Evolutionary conservation across 2,329 filamentous ascomycete species (phyloP).

Genomic region (Metarhizium album): DNA sequence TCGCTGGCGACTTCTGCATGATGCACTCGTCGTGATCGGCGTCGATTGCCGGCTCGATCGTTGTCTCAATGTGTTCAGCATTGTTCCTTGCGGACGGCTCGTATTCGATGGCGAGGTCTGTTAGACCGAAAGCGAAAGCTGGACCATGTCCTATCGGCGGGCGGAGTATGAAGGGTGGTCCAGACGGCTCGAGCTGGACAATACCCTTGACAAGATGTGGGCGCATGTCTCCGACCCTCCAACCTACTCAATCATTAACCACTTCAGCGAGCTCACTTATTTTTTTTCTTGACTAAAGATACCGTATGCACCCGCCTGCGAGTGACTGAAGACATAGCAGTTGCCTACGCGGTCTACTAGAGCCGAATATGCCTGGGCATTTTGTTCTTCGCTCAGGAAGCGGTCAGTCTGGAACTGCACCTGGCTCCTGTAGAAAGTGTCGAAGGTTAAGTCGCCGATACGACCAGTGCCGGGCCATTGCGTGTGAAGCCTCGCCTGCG

Average conservation of each 20-base stretch:
- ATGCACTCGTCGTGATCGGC: conserved; percentile 18
- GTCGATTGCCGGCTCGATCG: conserved; percentile 14
- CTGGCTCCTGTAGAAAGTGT: conserved; percentile 29
- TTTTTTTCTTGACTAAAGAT: too few species aligned
- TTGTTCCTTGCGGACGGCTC: conserved; percentile 12
- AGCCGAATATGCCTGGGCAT: conserved; percentile 11
- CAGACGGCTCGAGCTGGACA: conserved; percentile 21
- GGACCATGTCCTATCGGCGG: conserved; percentile 11
- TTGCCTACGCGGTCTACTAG: conserved; percentile 16
- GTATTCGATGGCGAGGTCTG: conserved; percentile 20
- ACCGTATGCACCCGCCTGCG: conserved; percentile 13
- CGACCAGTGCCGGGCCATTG: conserved; percentile 22
- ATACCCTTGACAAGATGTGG: conserved; percentile 17
- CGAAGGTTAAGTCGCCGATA: conserved; percentile 33
- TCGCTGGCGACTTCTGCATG: conserved; percentile 18
- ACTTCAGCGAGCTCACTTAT: conserved; percentile 1
- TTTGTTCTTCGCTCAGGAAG: conserved; percentile 11
- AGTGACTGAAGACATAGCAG: conserved; percentile 21
- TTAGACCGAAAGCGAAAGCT: conserved; percentile 16
- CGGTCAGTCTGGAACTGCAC: conserved; percentile 11
- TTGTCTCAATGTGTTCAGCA: conserved; percentile 11
- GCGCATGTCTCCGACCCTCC: conserved; percentile 15
- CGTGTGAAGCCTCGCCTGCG: conserved; percentile 21
- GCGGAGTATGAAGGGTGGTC: conserved; percentile 14
- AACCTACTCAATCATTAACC: conserved; percentile 7